Evolutionary conservation across 2,329 filamentous ascomycete genomes (phyloP), one percentile per base, ranked within the genome.

Genomic region (Coccinonectria pachysandricola): DNA sequence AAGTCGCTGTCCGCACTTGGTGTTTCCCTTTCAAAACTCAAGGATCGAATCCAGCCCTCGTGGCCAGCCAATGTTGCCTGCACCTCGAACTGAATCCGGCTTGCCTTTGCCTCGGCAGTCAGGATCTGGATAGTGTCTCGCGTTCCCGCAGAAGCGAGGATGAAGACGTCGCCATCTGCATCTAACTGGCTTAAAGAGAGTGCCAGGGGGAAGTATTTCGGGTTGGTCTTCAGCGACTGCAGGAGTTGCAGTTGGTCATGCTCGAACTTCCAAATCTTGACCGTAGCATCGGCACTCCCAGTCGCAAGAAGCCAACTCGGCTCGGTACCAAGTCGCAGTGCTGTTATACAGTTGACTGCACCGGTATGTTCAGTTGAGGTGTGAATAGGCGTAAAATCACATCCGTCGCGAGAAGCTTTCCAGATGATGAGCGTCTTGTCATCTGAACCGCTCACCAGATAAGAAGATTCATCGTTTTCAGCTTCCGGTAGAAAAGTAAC

Each of bases 11-110:
- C 53, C 1, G 56, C 39, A 12, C 59, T 57, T 3, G 59, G 49
- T 9, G 56, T 67, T 47, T 91, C 82, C 33, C 61, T 62, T 2
- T 73, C 71, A 40, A 98, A 91, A 36, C 78, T 78, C 8, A 98
- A 64, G 9, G 85, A 88, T 24, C 88, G 70, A 23, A 98, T 75
- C 91, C 91, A 98, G 30, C 83, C 88, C 56, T 98, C 91, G 46
- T 98, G 91, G 4, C 91, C 91, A 1, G 75, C 69, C 12, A 98
- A 67, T 0, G 77, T 87, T 8, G 86, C 81, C 35, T 81, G 77
- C 6, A 81, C 65, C 15, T 67, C 63, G 43, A 94, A 94, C 1
- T 68, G 56, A 3, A 53, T 39, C 2, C 50, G 42, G 6, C 52
- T 43, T 10, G 42, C 28, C 6, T 50, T 45, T 17, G 61, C 46